Evolutionary conservation across 768 basidiomycete genomes (phyloP), one percentile per base, ranked within the genome.

Genomic region (Calvatia gigantea): DNA sequence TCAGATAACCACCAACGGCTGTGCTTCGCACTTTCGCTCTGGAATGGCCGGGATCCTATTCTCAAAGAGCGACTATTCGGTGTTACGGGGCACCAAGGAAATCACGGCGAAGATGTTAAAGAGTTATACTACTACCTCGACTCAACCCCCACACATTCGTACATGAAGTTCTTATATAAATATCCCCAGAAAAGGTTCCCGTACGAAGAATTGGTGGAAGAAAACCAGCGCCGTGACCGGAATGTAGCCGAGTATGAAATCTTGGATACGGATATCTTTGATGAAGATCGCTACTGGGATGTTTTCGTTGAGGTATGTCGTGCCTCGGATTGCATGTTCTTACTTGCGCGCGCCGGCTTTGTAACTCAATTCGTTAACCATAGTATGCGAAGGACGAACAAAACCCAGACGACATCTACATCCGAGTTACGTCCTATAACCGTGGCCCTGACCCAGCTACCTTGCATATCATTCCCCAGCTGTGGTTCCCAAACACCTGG

Each of bases 91-190:
- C 91, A 94, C 65, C 89, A 99, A 75, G 96, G 97, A 43, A 99
- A 99, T 68, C 97, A 99, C 69, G 97, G 97, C 60, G 97, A 99
- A 72, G 97, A 99, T 67, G 94, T 96, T 75, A 98, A 98, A 72
- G 97, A 99, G 67, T 75, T 98, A 27, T 99, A 99, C 71, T 99
- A 96, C 69, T 99, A 99, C 70, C 83, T 99, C 58, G 97, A 98
- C 69, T 96, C 93, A 33, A 98, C 97, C 1, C 97, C 97, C 33
- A 98, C 97, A 1, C 97, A 99, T 65, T 97, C 95, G 5, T 99
- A 98, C 80, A 98, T 99, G 97, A 99, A 99, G 70, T 98, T 92
- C 72, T 75, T 98, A 54, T 99, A 99, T 83, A 99, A 99, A 70
- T 99, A 99, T 63, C 95, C 97, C 11, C 97, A 99, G 69, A 78